phyloP scores from a whole-genome alignment of 176 grass and related monocot species.

The Cenchrus fungigraminus region DNA sequence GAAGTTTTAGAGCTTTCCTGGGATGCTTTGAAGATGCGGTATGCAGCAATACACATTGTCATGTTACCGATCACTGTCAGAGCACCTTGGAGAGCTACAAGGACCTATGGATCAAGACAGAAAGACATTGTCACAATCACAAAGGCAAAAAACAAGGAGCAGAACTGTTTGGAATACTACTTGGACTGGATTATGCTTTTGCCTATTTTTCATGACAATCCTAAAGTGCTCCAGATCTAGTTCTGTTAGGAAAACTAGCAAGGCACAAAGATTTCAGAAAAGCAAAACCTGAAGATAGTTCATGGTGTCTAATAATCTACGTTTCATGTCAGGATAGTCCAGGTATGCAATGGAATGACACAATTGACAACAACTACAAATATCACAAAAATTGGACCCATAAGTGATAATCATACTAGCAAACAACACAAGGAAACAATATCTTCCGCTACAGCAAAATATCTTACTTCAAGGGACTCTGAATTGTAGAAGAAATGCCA shows the following conservation, averaged over 20 bases:
- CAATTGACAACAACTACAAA: background rate
- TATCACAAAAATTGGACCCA: background rate
- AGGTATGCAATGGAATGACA: conserved; percentile 10
- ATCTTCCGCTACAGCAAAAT: background rate
- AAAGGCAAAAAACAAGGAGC: conserved; percentile 6
- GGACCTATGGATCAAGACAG: conserved; percentile 40
- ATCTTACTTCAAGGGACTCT: conserved; percentile 78
- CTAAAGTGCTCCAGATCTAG: background rate
- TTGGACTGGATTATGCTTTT: conserved; percentile 6
- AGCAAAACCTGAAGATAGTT: background rate
- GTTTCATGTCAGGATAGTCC: background rate
- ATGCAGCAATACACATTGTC: conserved; percentile 93
- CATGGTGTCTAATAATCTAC: background rate
- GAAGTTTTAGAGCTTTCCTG: conserved; percentile 63
- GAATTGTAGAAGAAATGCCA: conserved; percentile 99
- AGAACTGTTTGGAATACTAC: conserved; percentile 6
- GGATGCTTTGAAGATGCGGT: conserved; percentile 86
- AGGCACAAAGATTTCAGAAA: background rate
- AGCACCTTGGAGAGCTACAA: conserved; percentile 87
- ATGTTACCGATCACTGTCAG: conserved; percentile 84
- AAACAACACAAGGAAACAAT: background rate
- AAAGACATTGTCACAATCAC: background rate
- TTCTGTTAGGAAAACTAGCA: background rate
- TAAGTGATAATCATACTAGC: background rate
- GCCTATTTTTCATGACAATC: background rate